These are phyloP conservation scores for Schrenkiella parvula DNA, from an alignment of 345 rosid species.

Conservation along the genomic window DNA sequence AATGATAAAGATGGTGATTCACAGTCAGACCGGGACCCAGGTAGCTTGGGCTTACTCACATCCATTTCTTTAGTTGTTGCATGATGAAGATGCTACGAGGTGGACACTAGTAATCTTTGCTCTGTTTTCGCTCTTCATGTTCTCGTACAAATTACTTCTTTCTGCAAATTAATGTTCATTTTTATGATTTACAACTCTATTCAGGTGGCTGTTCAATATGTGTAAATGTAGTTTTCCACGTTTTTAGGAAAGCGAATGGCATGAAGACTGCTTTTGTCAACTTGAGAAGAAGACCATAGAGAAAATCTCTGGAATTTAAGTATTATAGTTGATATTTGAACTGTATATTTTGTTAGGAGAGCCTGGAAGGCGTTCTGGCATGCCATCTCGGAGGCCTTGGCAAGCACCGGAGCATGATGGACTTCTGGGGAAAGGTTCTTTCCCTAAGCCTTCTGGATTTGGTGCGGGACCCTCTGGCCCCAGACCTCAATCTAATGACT, in stretches of 20 bases:
- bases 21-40: constrained; percentile 75
- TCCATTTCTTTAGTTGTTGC: constrained; percentile 18
- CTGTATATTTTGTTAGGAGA: constrained; percentile 39
- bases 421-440: constrained; percentile 95
- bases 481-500: constrained; percentile 63
- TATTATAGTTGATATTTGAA: constrained; percentile 1
- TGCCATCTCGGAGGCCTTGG: constrained; percentile 74
- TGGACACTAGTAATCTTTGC: constrained; percentile 20
- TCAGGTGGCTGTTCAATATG: constrained; percentile 10
- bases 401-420: constrained; percentile 95
- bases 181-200: not conserved
- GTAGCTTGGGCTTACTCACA: constrained; percentile 33
- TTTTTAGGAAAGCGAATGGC: not conserved
- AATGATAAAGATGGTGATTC: constrained; percentile 73
- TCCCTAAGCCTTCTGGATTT: constrained; percentile 74
- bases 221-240: not conserved
- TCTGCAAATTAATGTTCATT: not conserved
- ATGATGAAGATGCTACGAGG: not conserved
- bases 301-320: not conserved
- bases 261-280: not conserved
- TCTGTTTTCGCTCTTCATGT: not conserved
- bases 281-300: constrained; percentile 8
- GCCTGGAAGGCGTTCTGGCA: constrained; percentile 59
- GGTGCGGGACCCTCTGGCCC: constrained; percentile 55
- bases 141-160: not conserved